Evolutionary conservation across 225 moss, liverwort and hornwort species (phyloP).

Genomic region (Polytrichum commune): DNA sequence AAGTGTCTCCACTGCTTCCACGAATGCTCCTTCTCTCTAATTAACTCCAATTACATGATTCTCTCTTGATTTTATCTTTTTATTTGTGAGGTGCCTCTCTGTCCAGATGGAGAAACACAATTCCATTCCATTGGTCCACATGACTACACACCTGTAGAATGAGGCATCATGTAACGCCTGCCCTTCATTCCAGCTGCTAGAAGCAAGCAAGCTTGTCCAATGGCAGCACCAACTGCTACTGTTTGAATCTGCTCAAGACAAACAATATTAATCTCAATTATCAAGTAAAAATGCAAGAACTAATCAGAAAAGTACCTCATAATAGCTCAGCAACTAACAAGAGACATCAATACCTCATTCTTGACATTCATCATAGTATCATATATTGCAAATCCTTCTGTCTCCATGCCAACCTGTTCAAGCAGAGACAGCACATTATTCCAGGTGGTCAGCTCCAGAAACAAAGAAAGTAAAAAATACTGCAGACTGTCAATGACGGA

Average conservation of each 20-base stretch:
- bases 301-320: not conserved
- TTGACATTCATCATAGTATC: slow-evolving; percentile 95
- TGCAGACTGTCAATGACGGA: too few relatives aligned
- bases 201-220: slow-evolving; percentile 98
- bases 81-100: too few relatives aligned
- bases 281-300: not conserved
- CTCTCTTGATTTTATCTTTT: too few relatives aligned
- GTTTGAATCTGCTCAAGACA: slow-evolving; percentile 79
- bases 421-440: not conserved
- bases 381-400: slow-evolving; percentile 98
- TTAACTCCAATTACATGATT: too few relatives aligned
- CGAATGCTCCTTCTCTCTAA: too few relatives aligned
- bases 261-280: not conserved
- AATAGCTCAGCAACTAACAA: not conserved
- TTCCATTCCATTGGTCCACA: not conserved
- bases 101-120: not conserved
- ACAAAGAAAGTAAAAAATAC: too few relatives aligned
- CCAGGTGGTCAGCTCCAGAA: too few relatives aligned
- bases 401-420: slow-evolving; percentile 97
- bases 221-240: slow-evolving; percentile 97
- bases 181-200: slow-evolving; percentile 93
- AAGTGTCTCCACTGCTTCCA: too few relatives aligned
- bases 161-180: slow-evolving; percentile 97
- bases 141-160: slow-evolving; percentile 72
- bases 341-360: slow-evolving; percentile 66